phyloP scores from a whole-genome alignment of 1,284 basidiomycete genomes.

The Rhodotorula sp. region DNA sequence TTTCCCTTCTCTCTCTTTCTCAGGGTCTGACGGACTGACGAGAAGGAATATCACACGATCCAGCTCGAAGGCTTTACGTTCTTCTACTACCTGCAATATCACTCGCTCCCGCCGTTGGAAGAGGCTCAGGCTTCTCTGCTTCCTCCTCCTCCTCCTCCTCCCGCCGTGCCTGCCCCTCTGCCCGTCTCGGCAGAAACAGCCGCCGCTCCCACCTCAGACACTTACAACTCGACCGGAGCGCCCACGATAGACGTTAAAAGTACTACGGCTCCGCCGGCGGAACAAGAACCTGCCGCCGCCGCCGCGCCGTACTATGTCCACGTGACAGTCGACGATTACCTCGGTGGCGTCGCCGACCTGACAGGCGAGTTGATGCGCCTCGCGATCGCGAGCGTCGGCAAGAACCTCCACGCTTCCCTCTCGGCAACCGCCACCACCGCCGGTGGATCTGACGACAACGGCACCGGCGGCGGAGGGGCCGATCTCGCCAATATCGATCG shows the following conservation, averaged over 20 bases:
- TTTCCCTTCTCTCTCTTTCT: neutral
- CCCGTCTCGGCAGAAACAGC: neutral
- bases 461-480: conserved; percentile 40
- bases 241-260: conserved; percentile 47
- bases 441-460: conserved; percentile 54
- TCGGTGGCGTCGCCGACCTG: conserved; percentile 87
- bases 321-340: conserved; percentile 70
- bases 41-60: neutral
- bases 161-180: neutral
- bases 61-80: conserved; percentile 93
- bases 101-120: conserved; percentile 56
- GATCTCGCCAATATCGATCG: conserved; percentile 63
- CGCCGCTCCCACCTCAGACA: neutral
- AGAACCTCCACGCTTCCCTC: conserved; percentile 55
- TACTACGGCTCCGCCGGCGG: conserved; percentile 57
- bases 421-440: conserved; percentile 57
- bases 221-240: too few relatives aligned
- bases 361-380: conserved; percentile 97
- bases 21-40: neutral
- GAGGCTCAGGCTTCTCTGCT: conserved; percentile 32
- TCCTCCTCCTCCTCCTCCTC: conserved; percentile 9
- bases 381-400: conserved; percentile 58
- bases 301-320: conserved; percentile 14
- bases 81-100: conserved; percentile 72
- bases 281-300: neutral